Base-by-base conservation (phyloP, 331 rosid species). In the Prunus yedoensis region DNA sequence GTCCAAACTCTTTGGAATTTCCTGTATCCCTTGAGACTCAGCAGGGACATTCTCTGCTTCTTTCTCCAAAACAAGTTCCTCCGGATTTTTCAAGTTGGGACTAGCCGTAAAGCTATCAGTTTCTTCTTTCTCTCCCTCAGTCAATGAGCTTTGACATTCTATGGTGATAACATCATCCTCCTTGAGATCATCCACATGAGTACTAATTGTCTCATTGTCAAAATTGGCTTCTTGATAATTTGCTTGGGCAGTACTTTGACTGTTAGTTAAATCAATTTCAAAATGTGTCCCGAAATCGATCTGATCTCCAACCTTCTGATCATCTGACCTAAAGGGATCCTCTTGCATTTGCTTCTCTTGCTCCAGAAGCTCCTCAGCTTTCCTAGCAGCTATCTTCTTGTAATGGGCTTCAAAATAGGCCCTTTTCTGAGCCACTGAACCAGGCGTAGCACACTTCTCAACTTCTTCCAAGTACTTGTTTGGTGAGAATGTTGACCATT, bases 341-440 rank as follows among this genome's bases (percentile, higher is more conserved):
- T 71, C 72, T 77, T 74, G 88, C 62, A 60, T 43, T 69, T 81
- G 89, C 84, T 80, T 90, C 88, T 89, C 93, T 45, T 83, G 87
- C 65, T 87, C 97, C 79, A 85, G 57, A 81, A 94, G 76, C 85
- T 89, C 96, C 81, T 85, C 93, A 12, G 93, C 94, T 83, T 88
- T 94, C 43, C 86, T 73, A 73, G 97, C 96, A 20, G 99, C 99
- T 49, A 94, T 81, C 89, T 83, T 92, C 90, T 90, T 94, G 90
- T 92, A 92, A 84, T 89, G 99, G 2, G 99, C 97, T 84, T 94
- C 99, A 60, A 94, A 94, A 78, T 90, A 94, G 27, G 97, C 99
- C 84, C 80, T 89, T 80, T 94, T 94, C 87, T 90, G 90, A 20
- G 99, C 99, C 59, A 94, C 99, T 21, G 97, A 94, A 79, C 99